Base-by-base conservation (phyloP, 2,329 filamentous ascomycete genomes). In the Aspergillus intermedius region DNA sequence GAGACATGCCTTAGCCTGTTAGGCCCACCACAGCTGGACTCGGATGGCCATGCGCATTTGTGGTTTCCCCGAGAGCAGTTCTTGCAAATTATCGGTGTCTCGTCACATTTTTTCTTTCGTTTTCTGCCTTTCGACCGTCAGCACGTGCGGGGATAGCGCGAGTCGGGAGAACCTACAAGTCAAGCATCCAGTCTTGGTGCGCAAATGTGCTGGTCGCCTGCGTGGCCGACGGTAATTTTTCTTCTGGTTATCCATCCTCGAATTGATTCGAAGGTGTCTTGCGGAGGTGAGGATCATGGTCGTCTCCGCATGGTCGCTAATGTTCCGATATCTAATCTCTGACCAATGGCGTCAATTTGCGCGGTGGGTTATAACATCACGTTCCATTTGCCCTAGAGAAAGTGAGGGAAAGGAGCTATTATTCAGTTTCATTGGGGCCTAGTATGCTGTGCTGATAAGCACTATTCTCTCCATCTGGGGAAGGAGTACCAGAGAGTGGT, bases 31-130 rank as follows among this genome's bases (percentile, higher is more conserved):
- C 15, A 4, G n/a, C 8, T 15, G 6, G 15, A 4, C 21, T 21
- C 28, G 10, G 37, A 40, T 28, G 45, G 50, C 59, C 59, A 61
- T 34, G 54, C 28, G 37, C 58, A 62, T 12, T 49, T 13, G 3
- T 57, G 32, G 6, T 42, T 44, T 22, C 45, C 46, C 40, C 43
- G 53, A 6, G 45, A 28, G 15, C 60, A 62, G 37, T 61, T 62
- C 1, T 48, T 22, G 12, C 60, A 62, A 12, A 41, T 45, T 1
- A 9, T 13, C 1, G 17, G 48, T 12, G 44, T 51, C 48, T 63
- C 59, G 12, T 63, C 60, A 10, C 60, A 63, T 45, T 63, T 61
- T 48, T 60, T 61, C 48, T 60, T 62, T 15, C 59, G 46, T 13
- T 45, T 49, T 5, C 57, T 52, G 28, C 60, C 57, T 61, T 19